Evolutionary conservation across 495 filamentous ascomycete genomes (phyloP), one percentile per base, ranked within the genome.

Genomic region (Aspergillus cavernicola): DNA sequence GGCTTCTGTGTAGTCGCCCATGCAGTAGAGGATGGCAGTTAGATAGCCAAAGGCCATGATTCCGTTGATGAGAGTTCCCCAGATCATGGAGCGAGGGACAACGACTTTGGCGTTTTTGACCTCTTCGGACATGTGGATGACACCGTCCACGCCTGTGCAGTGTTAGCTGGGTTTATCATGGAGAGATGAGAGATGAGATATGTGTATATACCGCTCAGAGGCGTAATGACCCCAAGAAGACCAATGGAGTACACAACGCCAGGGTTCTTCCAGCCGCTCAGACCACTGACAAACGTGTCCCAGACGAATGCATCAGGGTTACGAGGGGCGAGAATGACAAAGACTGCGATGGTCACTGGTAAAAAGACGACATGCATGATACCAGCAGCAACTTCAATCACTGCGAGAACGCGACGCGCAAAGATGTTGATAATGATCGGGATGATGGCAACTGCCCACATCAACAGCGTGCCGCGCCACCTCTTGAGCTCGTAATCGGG

Each of bases 311-410:
- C 59, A 40, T 73, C 55, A 11, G 71, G 67, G 51, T 72, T 70
- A n/a, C 64, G 63, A 22, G 70, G 71, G n/a, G 74, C 72, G 28
- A 79, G 62, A 11, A 69, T 56, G 4, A 77, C 61, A 6, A 80
- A 48, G 5, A 73, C 61, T 3, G 78, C 62, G 15, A 81, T 58
- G 46, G 71, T 71, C 6, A 71, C 69, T 5, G 76, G 67, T 26
- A 79, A 71, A 54, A 74, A 69, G 28, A 76, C 61, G 10, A 81
- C 56, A 56, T 82, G 79, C 50, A 75, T 67, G 43, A 80, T 67
- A 15, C 74, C 67, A 15, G 61, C 72, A 20, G 77, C 63, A 18
- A 75, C 62, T 53, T 82, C 78, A 33, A 84, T 61, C 8, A 64
- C 57, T 11, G 72, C 67, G 16, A 83, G 68, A 28, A 75, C 47